phyloP scores from a whole-genome alignment of 345 rosid species.

The Cardamine chenopodiifolia region DNA sequence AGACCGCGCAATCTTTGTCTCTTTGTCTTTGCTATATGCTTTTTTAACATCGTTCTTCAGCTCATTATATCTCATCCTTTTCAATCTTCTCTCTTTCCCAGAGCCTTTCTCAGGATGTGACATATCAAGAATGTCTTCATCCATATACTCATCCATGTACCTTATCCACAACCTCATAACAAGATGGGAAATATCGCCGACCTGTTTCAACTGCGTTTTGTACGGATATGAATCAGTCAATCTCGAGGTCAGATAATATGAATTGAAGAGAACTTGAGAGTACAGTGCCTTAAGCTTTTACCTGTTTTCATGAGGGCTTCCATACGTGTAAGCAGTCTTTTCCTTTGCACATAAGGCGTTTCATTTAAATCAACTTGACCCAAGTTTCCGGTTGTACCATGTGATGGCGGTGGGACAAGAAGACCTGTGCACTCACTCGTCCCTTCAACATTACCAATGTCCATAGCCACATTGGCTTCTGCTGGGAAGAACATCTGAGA shows the following conservation, averaged over 20 bases:
- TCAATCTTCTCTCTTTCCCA: conserved; percentile 60
- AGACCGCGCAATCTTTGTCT: conserved; percentile 54
- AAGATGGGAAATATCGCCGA: conserved; percentile 74
- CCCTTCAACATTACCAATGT: conserved; percentile 74
- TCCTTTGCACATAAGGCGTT: conserved; percentile 72
- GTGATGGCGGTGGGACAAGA: conserved; percentile 54
- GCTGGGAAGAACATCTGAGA: conserved; percentile 82
- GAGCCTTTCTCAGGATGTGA: conserved; percentile 72
- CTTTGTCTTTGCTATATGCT: conserved; percentile 83
- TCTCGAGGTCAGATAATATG: neutral
- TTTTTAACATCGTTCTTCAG: conserved; percentile 80
- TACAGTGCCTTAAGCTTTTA: conserved; percentile 25
- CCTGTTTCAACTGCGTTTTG: conserved; percentile 80
- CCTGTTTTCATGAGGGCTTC: conserved; percentile 94
- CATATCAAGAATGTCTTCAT: conserved; percentile 88
- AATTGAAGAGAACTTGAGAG: neutral
- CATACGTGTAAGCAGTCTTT: conserved; percentile 70
- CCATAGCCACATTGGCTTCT: conserved; percentile 95
- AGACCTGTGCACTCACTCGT: conserved; percentile 68
- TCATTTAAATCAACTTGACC: conserved; percentile 88
- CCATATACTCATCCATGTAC: conserved; percentile 65
- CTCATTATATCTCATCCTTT: conserved; percentile 73
- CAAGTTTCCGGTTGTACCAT: conserved; percentile 62
- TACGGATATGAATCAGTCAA: conserved; percentile 15
- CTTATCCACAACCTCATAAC: conserved; percentile 88